phyloP scores from a whole-genome alignment of 306 rosid species.

The Rosa persica region DNA sequence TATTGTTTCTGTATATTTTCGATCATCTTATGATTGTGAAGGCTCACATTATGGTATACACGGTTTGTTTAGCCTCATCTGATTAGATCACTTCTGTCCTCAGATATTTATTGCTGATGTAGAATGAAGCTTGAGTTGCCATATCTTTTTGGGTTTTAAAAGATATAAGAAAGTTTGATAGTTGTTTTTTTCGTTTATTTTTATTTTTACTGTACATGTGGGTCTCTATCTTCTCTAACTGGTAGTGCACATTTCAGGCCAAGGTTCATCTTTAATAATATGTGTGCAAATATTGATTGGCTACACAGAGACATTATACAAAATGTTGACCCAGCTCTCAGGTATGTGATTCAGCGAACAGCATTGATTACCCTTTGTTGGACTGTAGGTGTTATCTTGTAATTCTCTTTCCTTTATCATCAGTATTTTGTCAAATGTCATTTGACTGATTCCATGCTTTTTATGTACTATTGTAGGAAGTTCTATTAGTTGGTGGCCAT shows the following conservation, averaged over 20 bases:
- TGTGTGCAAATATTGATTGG: slow-evolving; percentile 95
- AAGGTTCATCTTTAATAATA: slow-evolving; percentile 88
- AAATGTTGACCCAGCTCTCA: slow-evolving; percentile 91
- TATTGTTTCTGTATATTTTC: neutral
- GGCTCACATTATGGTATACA: neutral
- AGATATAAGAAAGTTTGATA: neutral
- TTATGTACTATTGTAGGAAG: slow-evolving; percentile 54
- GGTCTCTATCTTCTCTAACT: slow-evolving; percentile 31
- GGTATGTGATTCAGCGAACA: slow-evolving; percentile 42
- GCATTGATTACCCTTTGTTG: neutral
- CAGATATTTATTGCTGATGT: neutral
- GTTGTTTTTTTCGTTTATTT: neutral
- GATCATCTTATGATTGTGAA: neutral
- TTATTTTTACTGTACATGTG: slow-evolving; percentile 16
- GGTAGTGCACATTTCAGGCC: slow-evolving; percentile 63
- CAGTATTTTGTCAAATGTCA: neutral
- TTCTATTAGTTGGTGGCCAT: slow-evolving; percentile 70
- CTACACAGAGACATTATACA: slow-evolving; percentile 84
- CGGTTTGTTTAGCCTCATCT: neutral
- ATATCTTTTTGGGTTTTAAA: neutral
- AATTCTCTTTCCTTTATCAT: neutral
- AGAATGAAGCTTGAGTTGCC: neutral
- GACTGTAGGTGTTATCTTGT: neutral
- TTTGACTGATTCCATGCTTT: slow-evolving; percentile 18
- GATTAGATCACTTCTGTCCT: too few species aligned